Evolutionary conservation across 2,329 filamentous ascomycete species (phyloP).

Genomic region (Diplocarpon mali): DNA sequence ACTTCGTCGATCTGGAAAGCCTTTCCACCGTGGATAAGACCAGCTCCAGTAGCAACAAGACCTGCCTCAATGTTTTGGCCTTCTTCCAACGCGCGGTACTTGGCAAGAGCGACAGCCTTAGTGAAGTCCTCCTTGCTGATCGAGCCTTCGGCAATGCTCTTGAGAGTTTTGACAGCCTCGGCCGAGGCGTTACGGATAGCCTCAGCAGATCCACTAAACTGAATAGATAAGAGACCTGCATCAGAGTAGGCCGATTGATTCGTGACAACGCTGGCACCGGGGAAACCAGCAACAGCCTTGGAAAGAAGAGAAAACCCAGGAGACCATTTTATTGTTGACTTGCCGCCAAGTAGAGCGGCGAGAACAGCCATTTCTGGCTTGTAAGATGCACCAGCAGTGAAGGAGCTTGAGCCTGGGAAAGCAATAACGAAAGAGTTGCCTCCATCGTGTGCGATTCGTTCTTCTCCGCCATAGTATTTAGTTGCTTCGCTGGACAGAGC

Average conservation of each 20-base stretch:
- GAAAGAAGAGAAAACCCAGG: slow-evolving; percentile 83
- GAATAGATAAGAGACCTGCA: slow-evolving; percentile 77
- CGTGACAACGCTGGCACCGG: slow-evolving; percentile 59
- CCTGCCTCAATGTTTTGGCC: slow-evolving; percentile 68
- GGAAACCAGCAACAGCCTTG: slow-evolving; percentile 59
- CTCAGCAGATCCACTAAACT: slow-evolving; percentile 63
- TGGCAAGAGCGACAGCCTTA: slow-evolving; percentile 87
- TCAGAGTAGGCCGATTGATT: slow-evolving; percentile 84
- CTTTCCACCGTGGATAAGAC: slow-evolving; percentile 71
- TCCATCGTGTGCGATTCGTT: slow-evolving; percentile 65
- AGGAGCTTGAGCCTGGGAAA: slow-evolving; percentile 80
- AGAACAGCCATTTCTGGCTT: slow-evolving; percentile 88
- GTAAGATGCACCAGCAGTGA: slow-evolving; percentile 55
- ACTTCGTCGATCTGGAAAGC: slow-evolving; percentile 74
- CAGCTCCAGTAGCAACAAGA: slow-evolving; percentile 73
- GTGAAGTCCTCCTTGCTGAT: slow-evolving; percentile 75
- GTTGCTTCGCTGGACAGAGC: slow-evolving; percentile 48
- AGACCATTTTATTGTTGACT: slow-evolving; percentile 92
- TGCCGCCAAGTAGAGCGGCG: slow-evolving; percentile 76
- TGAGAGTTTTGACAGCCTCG: slow-evolving; percentile 69
- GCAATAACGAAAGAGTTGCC: slow-evolving; percentile 82
- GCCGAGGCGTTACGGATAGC: slow-evolving; percentile 65
- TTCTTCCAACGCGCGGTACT: slow-evolving; percentile 79
- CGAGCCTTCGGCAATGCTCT: slow-evolving; percentile 66
- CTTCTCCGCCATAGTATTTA: slow-evolving; percentile 93